phyloP scores from a whole-genome alignment of 352 stramenopile species.

The Phytopythium montanum region DNA sequence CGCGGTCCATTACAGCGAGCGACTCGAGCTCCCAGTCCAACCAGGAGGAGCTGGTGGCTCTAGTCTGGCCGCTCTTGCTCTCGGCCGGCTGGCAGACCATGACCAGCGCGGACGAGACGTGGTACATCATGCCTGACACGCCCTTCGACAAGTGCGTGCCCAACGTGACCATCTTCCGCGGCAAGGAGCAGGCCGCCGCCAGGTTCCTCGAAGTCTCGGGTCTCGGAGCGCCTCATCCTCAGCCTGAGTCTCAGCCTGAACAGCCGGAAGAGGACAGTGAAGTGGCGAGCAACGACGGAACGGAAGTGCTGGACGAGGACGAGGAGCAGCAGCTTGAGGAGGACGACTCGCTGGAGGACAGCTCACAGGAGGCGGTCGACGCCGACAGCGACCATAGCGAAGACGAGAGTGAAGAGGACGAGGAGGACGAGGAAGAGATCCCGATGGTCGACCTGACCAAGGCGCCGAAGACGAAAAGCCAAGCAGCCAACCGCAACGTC shows the following conservation, averaged over 20 bases:
- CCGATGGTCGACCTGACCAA: slow-evolving; percentile 7
- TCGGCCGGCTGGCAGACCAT: slow-evolving; percentile 58
- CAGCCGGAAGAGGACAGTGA: slow-evolving; percentile 9
- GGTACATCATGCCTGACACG: slow-evolving; percentile 64
- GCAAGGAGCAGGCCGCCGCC: slow-evolving; percentile 51
- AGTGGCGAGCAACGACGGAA: slow-evolving; percentile 7
- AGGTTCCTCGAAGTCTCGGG: slow-evolving; percentile 52
- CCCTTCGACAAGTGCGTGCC: slow-evolving; percentile 64
- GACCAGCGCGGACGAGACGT: slow-evolving; percentile 36
- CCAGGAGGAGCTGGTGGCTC: slow-evolving; percentile 29
- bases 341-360: slow-evolving; percentile 17
- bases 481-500: neutral
- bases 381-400: neutral
- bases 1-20: slow-evolving; percentile 9
- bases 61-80: slow-evolving; percentile 59
- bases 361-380: slow-evolving; percentile 11
- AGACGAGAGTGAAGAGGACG: slow-evolving; percentile 11
- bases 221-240: slow-evolving; percentile 1
- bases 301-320: slow-evolving; percentile 8
- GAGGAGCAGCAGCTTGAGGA: slow-evolving; percentile 8
- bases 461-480: slow-evolving; percentile 4
- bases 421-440: slow-evolving; percentile 9
- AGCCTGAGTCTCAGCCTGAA: neutral
- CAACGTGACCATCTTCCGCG: slow-evolving; percentile 73
- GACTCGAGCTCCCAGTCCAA: slow-evolving; percentile 13